Evolutionary conservation across 1,139 yeast genomes (phyloP).

Genomic region (Protomyces arabidopsidicola): DNA sequence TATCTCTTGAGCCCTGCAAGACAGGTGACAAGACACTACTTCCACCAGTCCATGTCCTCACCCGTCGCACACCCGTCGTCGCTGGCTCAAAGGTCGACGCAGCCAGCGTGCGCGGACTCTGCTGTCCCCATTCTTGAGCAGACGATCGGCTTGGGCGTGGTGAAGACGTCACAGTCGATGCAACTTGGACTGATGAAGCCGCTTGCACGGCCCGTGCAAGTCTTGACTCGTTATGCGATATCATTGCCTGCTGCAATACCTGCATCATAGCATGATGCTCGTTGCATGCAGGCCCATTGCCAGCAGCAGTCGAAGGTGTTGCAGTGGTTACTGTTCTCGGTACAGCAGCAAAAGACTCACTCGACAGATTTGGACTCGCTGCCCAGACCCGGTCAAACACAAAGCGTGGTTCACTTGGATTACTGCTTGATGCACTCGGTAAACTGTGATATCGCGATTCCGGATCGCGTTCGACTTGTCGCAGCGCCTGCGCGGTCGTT

Average conservation of each 20-base stretch:
- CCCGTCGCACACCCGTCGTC: background rate
- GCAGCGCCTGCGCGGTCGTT: background rate
- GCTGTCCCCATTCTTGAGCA: no score
- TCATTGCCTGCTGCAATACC: background rate
- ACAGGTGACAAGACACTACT: background rate
- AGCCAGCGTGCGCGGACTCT: background rate
- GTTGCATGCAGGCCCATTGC: no score
- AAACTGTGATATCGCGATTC: background rate
- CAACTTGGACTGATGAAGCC: background rate
- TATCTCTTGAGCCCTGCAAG: background rate
- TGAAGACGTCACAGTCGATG: background rate
- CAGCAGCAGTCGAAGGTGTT: background rate
- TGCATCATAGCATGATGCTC: background rate
- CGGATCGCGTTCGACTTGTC: background rate
- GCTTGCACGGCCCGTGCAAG: background rate
- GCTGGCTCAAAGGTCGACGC: background rate
- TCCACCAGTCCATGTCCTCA: background rate
- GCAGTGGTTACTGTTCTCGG: background rate
- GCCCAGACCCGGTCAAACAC: background rate
- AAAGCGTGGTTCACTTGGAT: background rate
- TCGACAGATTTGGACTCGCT: background rate
- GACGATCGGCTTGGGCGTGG: no score
- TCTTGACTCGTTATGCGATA: background rate
- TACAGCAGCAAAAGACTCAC: background rate
- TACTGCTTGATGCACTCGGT: background rate